Conservation (phyloP, 208 protist genomes). For the Leishmania mexicana region DNA sequence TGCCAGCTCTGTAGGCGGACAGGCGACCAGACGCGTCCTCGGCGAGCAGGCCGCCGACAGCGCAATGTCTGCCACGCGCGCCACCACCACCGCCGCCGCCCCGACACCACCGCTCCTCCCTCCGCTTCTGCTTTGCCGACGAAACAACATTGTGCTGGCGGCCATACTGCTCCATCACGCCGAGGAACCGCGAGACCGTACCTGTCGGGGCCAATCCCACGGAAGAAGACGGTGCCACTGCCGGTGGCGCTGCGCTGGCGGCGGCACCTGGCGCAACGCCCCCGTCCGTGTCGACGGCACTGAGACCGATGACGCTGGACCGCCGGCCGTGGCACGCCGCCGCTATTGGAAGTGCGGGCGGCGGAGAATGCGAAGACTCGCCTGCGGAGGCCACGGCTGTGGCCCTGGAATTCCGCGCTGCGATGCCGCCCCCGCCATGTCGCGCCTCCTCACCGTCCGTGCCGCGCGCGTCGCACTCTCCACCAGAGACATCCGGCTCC, state of each 20-base stretch:
- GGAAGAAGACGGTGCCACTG: not conserved
- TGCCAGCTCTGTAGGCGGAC: conserved; percentile 56
- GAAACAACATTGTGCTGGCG: conserved; percentile 17
- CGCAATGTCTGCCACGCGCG: conserved; percentile 1
- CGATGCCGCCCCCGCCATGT: not conserved
- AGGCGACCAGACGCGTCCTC: conserved; percentile 72
- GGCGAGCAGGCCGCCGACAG: conserved; percentile 44
- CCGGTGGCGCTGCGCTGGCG: not conserved
- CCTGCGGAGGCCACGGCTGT: not conserved
- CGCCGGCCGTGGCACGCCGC: not conserved
- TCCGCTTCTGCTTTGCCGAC: conserved; percentile 24
- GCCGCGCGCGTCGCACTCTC: not conserved
- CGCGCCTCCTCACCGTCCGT: not conserved
- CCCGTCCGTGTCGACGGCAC: conserved; percentile 4
- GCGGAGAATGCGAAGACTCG: not conserved
- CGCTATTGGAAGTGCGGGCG: not conserved
- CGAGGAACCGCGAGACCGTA: conserved; percentile 59
- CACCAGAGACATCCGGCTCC: not conserved
- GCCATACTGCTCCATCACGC: conserved; percentile 52
- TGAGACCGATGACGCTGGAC: conserved; percentile 19
- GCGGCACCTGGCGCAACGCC: not conserved
- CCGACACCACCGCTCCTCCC: conserved; percentile 38
- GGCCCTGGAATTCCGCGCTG: not conserved
- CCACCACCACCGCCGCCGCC: conserved; percentile 11
- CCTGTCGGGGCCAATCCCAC: conserved; percentile 7